Evolutionary conservation across 176 grass and related monocot species (phyloP).

Genomic region (Oropetium thomaeum): DNA sequence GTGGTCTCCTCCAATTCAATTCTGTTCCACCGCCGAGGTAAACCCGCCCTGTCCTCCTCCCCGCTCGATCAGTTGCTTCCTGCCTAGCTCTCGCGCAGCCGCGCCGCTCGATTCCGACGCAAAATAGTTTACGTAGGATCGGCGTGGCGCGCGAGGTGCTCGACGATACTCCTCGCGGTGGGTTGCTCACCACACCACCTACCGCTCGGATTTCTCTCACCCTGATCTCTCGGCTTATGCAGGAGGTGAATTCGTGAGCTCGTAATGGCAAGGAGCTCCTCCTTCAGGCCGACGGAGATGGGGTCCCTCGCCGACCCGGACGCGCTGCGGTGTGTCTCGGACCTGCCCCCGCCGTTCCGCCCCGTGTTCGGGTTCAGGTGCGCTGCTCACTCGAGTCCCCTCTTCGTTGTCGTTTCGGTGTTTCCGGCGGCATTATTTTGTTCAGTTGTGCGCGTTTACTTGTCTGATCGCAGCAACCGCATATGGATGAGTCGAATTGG

Average conservation of each 20-base stretch:
- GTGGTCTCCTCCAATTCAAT: not conserved
- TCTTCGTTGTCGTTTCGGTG: not conserved
- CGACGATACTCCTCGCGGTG: constrained; percentile 15
- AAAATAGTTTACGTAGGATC: not conserved
- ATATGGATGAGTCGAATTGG: not conserved
- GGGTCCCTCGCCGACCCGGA: constrained; percentile 61
- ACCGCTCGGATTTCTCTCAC: not conserved
- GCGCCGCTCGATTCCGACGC: not conserved
- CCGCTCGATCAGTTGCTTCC: not conserved
- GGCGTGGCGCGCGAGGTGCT: constrained; percentile 21
- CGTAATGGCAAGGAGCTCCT: not conserved
- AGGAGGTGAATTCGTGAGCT: not conserved
- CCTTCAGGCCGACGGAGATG: constrained; percentile 26
- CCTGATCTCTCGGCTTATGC: constrained; percentile 11
- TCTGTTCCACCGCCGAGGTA: constrained; percentile 1
- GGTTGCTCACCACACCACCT: not conserved
- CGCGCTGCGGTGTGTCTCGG: constrained; percentile 55
- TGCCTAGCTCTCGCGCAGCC: not conserved
- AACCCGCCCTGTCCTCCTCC: not conserved
- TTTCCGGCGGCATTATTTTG: not conserved
- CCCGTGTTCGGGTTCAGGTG: constrained; percentile 78
- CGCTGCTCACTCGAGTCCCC: not conserved
- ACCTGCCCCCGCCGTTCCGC: constrained; percentile 72
- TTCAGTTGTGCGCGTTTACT: not conserved
- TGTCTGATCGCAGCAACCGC: not conserved